These are phyloP conservation scores for Microbotryomycetes sp. DNA, from an alignment of 1,284 basidiomycete species.

Conservation along the genomic window DNA sequence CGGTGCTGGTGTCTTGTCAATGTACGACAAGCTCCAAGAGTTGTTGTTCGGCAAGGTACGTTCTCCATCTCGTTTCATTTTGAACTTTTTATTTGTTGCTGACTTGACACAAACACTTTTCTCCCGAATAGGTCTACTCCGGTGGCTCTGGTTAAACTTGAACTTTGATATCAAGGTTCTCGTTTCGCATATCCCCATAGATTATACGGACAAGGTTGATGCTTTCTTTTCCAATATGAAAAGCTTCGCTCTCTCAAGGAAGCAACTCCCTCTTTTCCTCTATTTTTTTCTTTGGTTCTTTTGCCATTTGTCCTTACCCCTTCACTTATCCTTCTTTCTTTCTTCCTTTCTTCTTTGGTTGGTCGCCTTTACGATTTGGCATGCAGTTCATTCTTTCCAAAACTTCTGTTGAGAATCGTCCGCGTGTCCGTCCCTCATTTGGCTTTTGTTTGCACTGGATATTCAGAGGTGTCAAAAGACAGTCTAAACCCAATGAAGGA, in stretches of 20 bases:
- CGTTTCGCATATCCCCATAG: no score
- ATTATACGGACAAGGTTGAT: no score
- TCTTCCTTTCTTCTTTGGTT: not conserved
- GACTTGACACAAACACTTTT: not conserved
- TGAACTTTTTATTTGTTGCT: not conserved
- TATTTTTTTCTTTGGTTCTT: not conserved
- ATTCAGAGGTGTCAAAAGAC: no score
- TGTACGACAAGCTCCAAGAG: slow-evolving; percentile 85
- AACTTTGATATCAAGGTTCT: no score
- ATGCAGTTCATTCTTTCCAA: slow-evolving; percentile 13
- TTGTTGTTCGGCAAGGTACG: slow-evolving; percentile 45
- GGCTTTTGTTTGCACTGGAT: no score
- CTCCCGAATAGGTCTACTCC: not conserved
- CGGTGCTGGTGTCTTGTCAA: slow-evolving; percentile 90
- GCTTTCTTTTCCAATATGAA: no score
- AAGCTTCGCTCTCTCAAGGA: no score
- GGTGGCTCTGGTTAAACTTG: slow-evolving; percentile 1
- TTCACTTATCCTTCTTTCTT: not conserved
- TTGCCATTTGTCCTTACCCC: not conserved
- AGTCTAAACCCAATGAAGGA: no score
- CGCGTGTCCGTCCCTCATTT: no score
- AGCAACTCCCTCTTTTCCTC: not conserved
- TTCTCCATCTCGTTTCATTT: slow-evolving; percentile 11
- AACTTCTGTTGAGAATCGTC: no score
- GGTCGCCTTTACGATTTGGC: not conserved